Evolutionary conservation across 2,329 filamentous ascomycete genomes (phyloP).

Genomic region (Cryoendolithus antarcticus): DNA sequence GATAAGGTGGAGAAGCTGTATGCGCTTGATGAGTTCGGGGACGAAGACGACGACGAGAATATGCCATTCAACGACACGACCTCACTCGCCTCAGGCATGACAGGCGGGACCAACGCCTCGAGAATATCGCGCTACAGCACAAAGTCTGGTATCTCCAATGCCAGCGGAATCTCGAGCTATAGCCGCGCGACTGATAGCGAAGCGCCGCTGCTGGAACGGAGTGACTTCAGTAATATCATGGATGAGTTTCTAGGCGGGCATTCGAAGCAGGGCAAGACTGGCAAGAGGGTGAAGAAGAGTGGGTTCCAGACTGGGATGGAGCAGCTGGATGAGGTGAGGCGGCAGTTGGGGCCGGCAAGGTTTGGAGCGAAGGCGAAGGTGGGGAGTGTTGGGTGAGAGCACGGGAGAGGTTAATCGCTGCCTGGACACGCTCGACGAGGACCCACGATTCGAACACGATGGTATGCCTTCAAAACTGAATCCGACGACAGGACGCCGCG

Average conservation of each 20-base stretch:
- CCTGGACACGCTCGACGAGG: too few species aligned
- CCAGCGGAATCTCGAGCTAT: conserved; percentile 26
- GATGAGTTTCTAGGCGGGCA: conserved; percentile 80
- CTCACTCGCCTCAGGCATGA: conserved; percentile 36
- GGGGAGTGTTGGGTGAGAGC: too few species aligned
- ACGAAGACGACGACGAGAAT: conserved; percentile 16
- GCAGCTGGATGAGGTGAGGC: conserved; percentile 81
- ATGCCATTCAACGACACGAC: conserved; percentile 25
- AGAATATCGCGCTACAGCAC: conserved; percentile 24
- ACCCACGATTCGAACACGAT: too few species aligned
- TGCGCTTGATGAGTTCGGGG: conserved; percentile 31
- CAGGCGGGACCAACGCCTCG: conserved; percentile 36
- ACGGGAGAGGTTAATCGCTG: too few species aligned
- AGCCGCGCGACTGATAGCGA: conserved; percentile 23
- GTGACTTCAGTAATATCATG: conserved; percentile 80
- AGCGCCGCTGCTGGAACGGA: conserved; percentile 44
- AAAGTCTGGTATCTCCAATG: conserved; percentile 24
- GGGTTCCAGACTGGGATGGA: conserved; percentile 70
- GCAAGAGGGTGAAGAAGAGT: conserved; percentile 54
- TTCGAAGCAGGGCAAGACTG: conserved; percentile 57
- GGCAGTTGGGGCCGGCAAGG: conserved; percentile 64
- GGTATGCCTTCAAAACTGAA: too few species aligned
- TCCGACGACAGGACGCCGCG: too few species aligned
- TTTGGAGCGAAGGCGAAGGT: conserved; percentile 26
- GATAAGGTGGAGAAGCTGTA: conserved; percentile 81